Evolutionary conservation across 2,329 filamentous ascomycete species (phyloP).

Genomic region (Exophiala sideris): DNA sequence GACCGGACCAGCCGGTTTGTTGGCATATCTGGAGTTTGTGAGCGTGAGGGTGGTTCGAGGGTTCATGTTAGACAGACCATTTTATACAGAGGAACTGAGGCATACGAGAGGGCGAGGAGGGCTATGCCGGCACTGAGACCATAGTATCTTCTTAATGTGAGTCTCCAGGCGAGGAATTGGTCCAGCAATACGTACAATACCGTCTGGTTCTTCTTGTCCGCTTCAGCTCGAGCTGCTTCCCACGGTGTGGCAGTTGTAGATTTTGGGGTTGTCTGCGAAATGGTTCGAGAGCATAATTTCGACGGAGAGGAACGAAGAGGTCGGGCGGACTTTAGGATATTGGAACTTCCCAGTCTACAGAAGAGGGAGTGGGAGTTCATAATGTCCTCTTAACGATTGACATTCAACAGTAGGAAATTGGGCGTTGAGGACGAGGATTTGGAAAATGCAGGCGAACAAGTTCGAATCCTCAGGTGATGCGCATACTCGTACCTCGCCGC

Average conservation of each 20-base stretch:
- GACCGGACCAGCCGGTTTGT: conserved; percentile 75
- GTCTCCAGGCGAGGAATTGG: not conserved
- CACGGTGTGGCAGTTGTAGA: conserved; percentile 15
- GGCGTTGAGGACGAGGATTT: not conserved
- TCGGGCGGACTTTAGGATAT: not conserved
- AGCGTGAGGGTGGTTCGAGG: not conserved
- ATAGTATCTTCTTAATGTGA: conserved; percentile 52
- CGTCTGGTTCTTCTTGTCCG: conserved; percentile 26
- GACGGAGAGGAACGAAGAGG: not conserved
- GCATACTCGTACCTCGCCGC: not conserved
- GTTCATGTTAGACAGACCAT: conserved; percentile 46
- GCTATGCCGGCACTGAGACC: conserved; percentile 61
- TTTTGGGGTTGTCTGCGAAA: conserved; percentile 16
- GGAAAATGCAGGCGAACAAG: not conserved
- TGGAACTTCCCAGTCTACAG: not conserved
- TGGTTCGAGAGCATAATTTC: conserved; percentile 1
- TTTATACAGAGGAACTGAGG: conserved; percentile 65
- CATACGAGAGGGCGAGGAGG: conserved; percentile 62
- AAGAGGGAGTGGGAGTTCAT: not conserved
- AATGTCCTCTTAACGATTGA: not conserved
- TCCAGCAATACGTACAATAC: conserved; percentile 18
- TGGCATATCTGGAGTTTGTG: conserved; percentile 44
- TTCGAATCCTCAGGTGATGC: not conserved
- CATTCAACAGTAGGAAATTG: not conserved
- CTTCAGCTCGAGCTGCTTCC: conserved; percentile 22